These are phyloP conservation scores for Eucalyptus sp. DNA, from an alignment of 345 rosid species.

Conservation along the genomic window DNA sequence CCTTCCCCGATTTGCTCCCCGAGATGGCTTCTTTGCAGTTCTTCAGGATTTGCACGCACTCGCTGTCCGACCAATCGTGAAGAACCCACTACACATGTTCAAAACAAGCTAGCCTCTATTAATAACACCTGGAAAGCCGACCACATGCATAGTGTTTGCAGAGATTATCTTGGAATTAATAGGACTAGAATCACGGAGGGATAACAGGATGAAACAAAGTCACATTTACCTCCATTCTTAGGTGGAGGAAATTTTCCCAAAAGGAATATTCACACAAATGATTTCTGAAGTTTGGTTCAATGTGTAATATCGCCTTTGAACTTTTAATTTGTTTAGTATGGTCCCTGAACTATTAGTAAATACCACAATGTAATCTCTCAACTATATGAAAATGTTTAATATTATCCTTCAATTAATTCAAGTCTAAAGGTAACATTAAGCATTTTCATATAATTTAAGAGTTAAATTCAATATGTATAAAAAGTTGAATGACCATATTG, in stretches of 20 bases:
- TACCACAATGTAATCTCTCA: no score
- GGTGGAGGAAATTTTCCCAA: background rate
- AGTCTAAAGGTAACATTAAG: no score
- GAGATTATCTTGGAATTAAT: background rate
- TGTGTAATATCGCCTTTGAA: no score
- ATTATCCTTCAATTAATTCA: background rate
- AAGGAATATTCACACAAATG: no score
- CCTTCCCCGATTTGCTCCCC: slow-evolving; percentile 29
- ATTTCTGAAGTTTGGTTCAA: accelerated
- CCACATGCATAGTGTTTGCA: background rate
- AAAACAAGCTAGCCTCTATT: background rate
- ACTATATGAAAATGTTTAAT: no score
- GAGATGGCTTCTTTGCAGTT: slow-evolving; percentile 56
- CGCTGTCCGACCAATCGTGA: slow-evolving; percentile 64
- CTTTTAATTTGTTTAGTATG: no score
- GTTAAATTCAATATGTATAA: no score
- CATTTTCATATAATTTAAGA: background rate
- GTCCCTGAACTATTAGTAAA: no score
- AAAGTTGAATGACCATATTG: no score
- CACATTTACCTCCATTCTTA: background rate
- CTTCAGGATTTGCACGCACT: slow-evolving; percentile 49
- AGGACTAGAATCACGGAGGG: background rate
- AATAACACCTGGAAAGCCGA: background rate
- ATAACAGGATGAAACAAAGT: no score
- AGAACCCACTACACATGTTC: slow-evolving; percentile 34